Conservation (phyloP, 805 yeast species). For the Metschnikowia lunata region DNA sequence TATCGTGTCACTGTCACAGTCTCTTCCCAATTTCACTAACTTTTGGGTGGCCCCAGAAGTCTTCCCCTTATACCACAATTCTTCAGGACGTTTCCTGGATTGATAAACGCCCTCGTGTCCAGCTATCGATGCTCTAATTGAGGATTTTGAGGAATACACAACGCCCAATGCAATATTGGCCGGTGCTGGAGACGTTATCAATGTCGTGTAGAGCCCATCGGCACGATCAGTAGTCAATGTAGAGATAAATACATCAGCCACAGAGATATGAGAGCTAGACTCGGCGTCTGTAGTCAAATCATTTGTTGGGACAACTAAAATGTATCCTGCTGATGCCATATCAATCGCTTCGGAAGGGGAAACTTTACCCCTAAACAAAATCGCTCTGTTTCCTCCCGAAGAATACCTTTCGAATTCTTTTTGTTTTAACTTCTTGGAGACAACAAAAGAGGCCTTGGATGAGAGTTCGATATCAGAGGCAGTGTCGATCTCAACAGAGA, state of each 20-base stretch:
- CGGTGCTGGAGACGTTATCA: conserved; percentile 69
- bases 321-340: conserved; percentile 31
- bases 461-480: conserved; percentile 12
- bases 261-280: conserved; percentile 26
- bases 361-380: conserved; percentile 20
- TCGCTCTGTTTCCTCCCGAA: conserved; percentile 27
- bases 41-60: conserved; percentile 95
- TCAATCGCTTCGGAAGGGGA: conserved; percentile 23
- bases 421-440: conserved; percentile 14
- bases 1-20: conserved; percentile 91
- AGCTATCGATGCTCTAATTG: conserved; percentile 75
- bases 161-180: conserved; percentile 62
- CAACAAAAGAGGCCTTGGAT: conserved; percentile 21
- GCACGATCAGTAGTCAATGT: conserved; percentile 72
- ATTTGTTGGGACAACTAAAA: conserved; percentile 28
- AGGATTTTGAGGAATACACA: conserved; percentile 83
- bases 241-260: conserved; percentile 45
- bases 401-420: conserved; percentile 18
- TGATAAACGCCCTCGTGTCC: conserved; percentile 88
- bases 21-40: conserved; percentile 61
- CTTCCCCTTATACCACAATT: conserved; percentile 93
- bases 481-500: conserved; percentile 9
- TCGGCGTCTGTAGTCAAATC: conserved; percentile 27
- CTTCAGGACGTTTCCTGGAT: conserved; percentile 72
- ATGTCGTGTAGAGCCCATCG: conserved; percentile 81